Conservation (phyloP, 352 stramenopile genomes). For the Phytophthora chlamydospora region DNA sequence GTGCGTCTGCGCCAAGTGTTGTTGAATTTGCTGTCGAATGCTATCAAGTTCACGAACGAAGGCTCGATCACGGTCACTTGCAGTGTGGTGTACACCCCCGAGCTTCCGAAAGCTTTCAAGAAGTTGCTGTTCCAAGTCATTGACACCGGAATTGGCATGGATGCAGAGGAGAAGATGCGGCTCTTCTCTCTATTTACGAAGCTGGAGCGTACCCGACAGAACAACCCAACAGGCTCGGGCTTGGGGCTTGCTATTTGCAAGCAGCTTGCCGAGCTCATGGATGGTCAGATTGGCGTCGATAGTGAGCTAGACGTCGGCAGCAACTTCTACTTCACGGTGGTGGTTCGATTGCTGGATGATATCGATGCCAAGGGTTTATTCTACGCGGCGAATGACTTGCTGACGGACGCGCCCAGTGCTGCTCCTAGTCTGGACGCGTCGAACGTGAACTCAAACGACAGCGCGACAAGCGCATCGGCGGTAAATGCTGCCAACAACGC, state of each 20-base stretch:
- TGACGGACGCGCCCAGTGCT: conserved; percentile 33
- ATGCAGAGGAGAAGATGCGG: conserved; percentile 78
- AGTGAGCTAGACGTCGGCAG: conserved; percentile 78
- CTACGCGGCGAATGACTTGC: conserved; percentile 59
- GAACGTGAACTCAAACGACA: conserved; percentile 57
- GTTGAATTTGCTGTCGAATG: conserved; percentile 86
- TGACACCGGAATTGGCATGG: conserved; percentile 84
- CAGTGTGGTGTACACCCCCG: conserved; percentile 66
- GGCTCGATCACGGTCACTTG: conserved; percentile 84
- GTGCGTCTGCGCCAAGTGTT: conserved; percentile 80
- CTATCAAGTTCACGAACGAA: conserved; percentile 88
- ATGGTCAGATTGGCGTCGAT: conserved; percentile 86
- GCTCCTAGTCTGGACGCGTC: conserved; percentile 25
- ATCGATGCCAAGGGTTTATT: conserved; percentile 46
- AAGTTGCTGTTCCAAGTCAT: conserved; percentile 88
- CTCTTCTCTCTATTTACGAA: conserved; percentile 88
- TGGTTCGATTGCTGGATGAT: conserved; percentile 69
- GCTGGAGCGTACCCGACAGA: conserved; percentile 76
- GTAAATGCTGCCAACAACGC: conserved; percentile 34
- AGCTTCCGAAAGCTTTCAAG: conserved; percentile 68
- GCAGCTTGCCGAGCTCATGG: conserved; percentile 89
- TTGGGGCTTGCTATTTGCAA: conserved; percentile 89
- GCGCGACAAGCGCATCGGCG: conserved; percentile 37
- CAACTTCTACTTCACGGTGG: conserved; percentile 88
- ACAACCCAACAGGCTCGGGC: conserved; percentile 88